phyloP scores from a whole-genome alignment of 2,329 filamentous ascomycete species.

The Daldinia sp. region DNA sequence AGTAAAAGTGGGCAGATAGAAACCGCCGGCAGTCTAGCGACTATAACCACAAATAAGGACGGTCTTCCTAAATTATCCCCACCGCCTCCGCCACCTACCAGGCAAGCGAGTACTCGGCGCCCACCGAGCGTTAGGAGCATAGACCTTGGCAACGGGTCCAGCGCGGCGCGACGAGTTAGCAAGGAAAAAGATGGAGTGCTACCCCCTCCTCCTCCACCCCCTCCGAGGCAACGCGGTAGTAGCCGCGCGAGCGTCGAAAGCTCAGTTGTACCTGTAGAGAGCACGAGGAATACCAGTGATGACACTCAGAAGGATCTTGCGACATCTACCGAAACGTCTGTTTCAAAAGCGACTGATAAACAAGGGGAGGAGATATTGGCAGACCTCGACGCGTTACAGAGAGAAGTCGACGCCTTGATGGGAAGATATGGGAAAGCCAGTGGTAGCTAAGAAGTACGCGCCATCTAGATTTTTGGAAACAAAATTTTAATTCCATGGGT shows the following conservation, averaged over 20 bases:
- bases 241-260: constrained; percentile 56
- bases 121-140: constrained; percentile 54
- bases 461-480: not conserved
- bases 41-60: constrained; percentile 36
- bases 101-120: constrained; percentile 55
- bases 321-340: not conserved
- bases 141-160: constrained; percentile 48
- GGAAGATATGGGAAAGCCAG: constrained; percentile 48
- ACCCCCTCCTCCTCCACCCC: constrained; percentile 60
- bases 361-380: constrained; percentile 70
- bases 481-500: not conserved
- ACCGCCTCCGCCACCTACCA: constrained; percentile 56
- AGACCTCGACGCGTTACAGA: constrained; percentile 74
- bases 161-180: constrained; percentile 45
- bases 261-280: constrained; percentile 25
- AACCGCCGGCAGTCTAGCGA: constrained; percentile 19
- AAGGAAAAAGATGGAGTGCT: constrained; percentile 40
- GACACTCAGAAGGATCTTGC: constrained; percentile 3
- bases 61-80: constrained; percentile 47
- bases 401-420: constrained; percentile 75
- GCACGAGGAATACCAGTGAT: constrained; percentile 36
- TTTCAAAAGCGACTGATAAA: constrained; percentile 35
- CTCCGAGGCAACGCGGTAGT: constrained; percentile 55
- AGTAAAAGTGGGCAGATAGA: constrained; percentile 22
- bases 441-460: constrained; percentile 5